These are phyloP conservation scores for Chrysanthemum seticuspe DNA, from an alignment of 129 eudicot species.

Conservation along the genomic window DNA sequence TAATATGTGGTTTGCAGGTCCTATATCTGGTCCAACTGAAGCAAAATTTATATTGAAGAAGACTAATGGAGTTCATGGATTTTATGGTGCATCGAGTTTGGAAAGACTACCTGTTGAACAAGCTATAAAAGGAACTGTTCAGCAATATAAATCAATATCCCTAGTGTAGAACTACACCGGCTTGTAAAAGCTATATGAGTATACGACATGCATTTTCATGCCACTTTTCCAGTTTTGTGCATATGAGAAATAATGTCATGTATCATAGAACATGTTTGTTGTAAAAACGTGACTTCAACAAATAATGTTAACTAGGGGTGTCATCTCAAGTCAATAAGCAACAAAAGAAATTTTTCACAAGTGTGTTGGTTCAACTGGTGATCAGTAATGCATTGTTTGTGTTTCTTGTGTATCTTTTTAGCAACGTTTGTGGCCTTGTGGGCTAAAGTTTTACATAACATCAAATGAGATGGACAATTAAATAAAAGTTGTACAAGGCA, in stretches of 20 bases:
- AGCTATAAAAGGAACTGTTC: constrained; percentile 82
- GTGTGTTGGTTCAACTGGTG: no score
- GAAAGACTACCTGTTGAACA: constrained; percentile 97
- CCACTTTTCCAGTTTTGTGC: not conserved
- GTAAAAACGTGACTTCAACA: no score
- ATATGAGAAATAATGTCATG: constrained; percentile 12
- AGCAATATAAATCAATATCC: constrained; percentile 79
- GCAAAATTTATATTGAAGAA: constrained; percentile 86
- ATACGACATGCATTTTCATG: not conserved
- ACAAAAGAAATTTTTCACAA: no score
- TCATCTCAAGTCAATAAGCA: no score
- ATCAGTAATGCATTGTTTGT: no score
- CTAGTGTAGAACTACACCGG: constrained; percentile 30
- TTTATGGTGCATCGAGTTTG: constrained; percentile 96
- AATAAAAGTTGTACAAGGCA: no score
- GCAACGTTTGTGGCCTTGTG: no score
- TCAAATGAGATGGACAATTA: no score
- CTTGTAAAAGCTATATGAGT: not conserved
- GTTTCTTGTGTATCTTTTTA: no score
- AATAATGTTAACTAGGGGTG: no score
- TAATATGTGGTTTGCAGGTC: constrained; percentile 51
- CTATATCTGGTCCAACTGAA: constrained; percentile 85
- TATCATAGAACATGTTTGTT: not conserved
- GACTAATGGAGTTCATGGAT: constrained; percentile 93
- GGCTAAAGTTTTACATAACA: no score